phyloP scores from a whole-genome alignment of 768 basidiomycete genomes.

The Neoboletus subvelutipes region DNA sequence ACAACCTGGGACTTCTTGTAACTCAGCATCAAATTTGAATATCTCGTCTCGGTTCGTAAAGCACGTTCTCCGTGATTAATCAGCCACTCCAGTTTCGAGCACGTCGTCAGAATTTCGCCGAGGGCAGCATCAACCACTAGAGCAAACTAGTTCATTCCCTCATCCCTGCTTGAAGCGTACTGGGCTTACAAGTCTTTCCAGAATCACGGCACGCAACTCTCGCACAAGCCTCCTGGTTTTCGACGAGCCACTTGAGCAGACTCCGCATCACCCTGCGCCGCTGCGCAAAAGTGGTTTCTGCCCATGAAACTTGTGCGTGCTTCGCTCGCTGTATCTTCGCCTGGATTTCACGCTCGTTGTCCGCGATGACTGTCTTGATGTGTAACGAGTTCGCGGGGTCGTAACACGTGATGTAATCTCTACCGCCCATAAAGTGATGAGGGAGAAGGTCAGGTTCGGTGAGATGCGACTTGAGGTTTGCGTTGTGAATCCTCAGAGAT shows the following conservation, averaged over 20 bases:
- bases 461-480: conserved; percentile 66
- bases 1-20: conserved; percentile 79
- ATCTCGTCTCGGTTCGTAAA: conserved; percentile 70
- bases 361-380: conserved; percentile 74
- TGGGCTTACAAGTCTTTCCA: conserved; percentile 83
- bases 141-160: conserved; percentile 3
- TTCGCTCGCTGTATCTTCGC: conserved; percentile 67
- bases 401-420: conserved; percentile 83
- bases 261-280: conserved; percentile 83
- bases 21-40: conserved; percentile 60
- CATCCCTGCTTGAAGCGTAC: not conserved
- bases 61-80: conserved; percentile 80
- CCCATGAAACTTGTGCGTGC: conserved; percentile 72
- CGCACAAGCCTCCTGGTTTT: conserved; percentile 85
- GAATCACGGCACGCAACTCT: conserved; percentile 90
- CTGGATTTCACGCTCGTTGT: conserved; percentile 68
- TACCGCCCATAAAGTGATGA: conserved; percentile 40
- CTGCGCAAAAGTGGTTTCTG: conserved; percentile 70
- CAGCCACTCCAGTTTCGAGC: conserved; percentile 92
- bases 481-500: conserved; percentile 51
- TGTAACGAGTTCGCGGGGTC: conserved; percentile 90
- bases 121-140: conserved; percentile 90
- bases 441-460: conserved; percentile 55
- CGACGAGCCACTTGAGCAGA: conserved; percentile 88
- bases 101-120: conserved; percentile 93